Evolutionary conservation across 192 early-diverging fungal genomes (phyloP).

Genomic region (Linnemannia schmuckeri): DNA sequence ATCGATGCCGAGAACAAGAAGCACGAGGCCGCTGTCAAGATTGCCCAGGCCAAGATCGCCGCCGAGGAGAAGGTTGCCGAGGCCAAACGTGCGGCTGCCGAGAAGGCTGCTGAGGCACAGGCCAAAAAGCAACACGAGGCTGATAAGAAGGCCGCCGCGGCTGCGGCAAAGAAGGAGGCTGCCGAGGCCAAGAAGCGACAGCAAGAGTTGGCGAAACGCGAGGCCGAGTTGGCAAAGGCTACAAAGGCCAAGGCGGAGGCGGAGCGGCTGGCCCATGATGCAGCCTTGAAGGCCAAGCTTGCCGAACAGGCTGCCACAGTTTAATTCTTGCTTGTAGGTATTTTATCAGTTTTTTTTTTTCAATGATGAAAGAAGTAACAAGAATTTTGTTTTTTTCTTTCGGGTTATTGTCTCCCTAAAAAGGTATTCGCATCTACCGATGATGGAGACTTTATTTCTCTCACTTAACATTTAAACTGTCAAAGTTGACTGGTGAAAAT

Average conservation of each 20-base stretch:
- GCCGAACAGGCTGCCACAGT: not conserved
- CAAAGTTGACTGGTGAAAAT: too few species aligned
- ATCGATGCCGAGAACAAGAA: constrained; percentile 35
- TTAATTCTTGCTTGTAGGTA: not conserved
- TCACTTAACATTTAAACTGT: too few species aligned
- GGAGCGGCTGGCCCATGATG: constrained; percentile 10
- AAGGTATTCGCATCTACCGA: too few species aligned
- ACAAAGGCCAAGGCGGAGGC: constrained; percentile 5
- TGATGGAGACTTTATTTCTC: too few species aligned
- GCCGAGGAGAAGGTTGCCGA: constrained; percentile 19
- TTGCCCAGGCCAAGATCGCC: constrained; percentile 18
- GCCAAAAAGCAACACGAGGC: constrained; percentile 19
- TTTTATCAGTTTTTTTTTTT: not conserved
- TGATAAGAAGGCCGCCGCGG: not conserved
- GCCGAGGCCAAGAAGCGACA: constrained; percentile 24
- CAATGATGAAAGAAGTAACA: too few species aligned
- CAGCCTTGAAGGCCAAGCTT: constrained; percentile 9
- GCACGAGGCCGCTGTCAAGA: constrained; percentile 14
- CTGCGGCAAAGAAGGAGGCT: constrained; percentile 6
- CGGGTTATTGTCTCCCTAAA: too few species aligned
- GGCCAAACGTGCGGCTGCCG: constrained; percentile 15
- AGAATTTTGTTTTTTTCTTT: too few species aligned
- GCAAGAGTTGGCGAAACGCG: constrained; percentile 12
- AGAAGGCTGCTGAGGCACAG: constrained; percentile 5
- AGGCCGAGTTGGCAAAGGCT: constrained; percentile 17